phyloP scores from a whole-genome alignment of 768 basidiomycete species.

The Sporobolomyces phaffii region DNA sequence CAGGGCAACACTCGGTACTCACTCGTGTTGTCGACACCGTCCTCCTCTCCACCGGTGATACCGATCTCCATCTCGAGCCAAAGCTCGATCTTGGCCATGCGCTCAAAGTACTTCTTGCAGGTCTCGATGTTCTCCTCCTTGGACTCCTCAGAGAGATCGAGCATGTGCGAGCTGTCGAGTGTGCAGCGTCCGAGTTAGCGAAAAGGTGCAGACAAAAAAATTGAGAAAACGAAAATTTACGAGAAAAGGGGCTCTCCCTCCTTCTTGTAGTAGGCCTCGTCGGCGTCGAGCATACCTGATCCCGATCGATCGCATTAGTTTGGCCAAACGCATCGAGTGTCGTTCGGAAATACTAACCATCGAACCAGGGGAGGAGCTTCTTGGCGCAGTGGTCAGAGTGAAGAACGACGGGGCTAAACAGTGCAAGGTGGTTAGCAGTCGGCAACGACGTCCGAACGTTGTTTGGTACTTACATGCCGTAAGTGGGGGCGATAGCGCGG shows the following conservation, averaged over 20 bases:
- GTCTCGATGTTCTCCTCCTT: conserved; percentile 85
- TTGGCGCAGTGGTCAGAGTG: conserved; percentile 98
- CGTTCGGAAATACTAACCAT: no score
- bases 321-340: no score
- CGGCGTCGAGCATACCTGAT: conserved; percentile 80
- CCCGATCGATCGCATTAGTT: no score
- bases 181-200: not conserved
- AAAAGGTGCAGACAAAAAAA: no score
- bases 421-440: not conserved
- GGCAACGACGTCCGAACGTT: no score
- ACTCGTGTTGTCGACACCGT: conserved; percentile 91
- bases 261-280: conserved; percentile 84
- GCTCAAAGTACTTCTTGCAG: conserved; percentile 90
- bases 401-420: conserved; percentile 79
- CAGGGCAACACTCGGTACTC: not conserved
- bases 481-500: conserved; percentile 71
- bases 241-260: conserved; percentile 85
- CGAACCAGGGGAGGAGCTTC: conserved; percentile 98
- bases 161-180: conserved; percentile 73
- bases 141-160: conserved; percentile 81
- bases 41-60: conserved; percentile 99
- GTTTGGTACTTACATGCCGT: conserved; percentile 81
- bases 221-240: conserved; percentile 5
- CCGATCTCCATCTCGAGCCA: conserved; percentile 99
- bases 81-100: conserved; percentile 81